Evolutionary conservation across 768 basidiomycete species (phyloP).

Genomic region (Trametes punicea): DNA sequence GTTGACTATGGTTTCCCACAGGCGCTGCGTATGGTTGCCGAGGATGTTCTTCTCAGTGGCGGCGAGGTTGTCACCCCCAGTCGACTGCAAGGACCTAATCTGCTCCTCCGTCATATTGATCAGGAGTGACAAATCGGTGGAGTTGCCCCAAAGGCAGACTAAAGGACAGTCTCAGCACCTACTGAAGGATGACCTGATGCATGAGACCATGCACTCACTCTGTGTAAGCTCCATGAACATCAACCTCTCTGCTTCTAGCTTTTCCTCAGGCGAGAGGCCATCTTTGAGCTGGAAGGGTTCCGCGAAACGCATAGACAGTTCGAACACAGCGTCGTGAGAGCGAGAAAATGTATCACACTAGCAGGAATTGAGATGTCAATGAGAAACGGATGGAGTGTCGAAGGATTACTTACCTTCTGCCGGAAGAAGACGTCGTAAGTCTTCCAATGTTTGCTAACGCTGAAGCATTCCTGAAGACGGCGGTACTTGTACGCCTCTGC

Average conservation of each 20-base stretch:
- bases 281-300: conserved; percentile 71
- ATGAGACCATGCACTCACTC: conserved; percentile 43
- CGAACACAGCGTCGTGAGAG: conserved; percentile 88
- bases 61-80: conserved; percentile 92
- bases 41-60: conserved; percentile 96
- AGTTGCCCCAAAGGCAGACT: conserved; percentile 98
- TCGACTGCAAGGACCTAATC: conserved; percentile 94
- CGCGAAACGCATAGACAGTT: conserved; percentile 87
- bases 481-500: conserved; percentile 95
- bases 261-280: conserved; percentile 49
- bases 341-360: conserved; percentile 95
- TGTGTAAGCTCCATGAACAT: conserved; percentile 94
- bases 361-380: background rate
- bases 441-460: conserved; percentile 83
- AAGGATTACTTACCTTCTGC: conserved; percentile 59
- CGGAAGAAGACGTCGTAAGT: conserved; percentile 95
- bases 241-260: conserved; percentile 68
- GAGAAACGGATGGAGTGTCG: background rate
- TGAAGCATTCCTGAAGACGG: conserved; percentile 90
- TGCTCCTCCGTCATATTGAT: conserved; percentile 99
- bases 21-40: conserved; percentile 69
- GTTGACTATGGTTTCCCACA: conserved; percentile 74
- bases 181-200: too few species aligned
- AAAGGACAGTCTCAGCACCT: background rate
- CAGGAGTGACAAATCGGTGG: conserved; percentile 89